A percentile compares a stretch with the other conserved stretches of the same genome.
Conservation (phyloP, 2,329 filamentous ascomycete genomes). For the Fusarium anguioides region DNA sequence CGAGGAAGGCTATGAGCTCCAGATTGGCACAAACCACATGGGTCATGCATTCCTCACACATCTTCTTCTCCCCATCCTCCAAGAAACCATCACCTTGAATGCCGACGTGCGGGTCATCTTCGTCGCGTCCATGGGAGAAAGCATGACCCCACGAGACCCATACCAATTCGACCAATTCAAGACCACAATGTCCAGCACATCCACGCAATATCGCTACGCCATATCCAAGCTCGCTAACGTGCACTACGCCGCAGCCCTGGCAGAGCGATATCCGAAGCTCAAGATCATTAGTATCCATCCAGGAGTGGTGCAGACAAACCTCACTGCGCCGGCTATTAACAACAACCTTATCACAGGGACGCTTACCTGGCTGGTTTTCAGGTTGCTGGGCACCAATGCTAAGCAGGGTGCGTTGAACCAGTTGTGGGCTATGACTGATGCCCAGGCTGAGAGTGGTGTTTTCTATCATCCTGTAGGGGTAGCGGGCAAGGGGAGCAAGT, state of each 20-base stretch:
- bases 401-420: neutral
- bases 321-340: neutral
- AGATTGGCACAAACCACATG: neutral
- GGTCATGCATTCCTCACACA: neutral
- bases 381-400: neutral
- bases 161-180: slow-evolving; percentile 9
- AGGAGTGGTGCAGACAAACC: neutral
- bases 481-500: neutral
- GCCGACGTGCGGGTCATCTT: neutral
- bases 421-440: neutral
- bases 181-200: neutral
- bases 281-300: slow-evolving; percentile 3
- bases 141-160: neutral
- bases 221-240: slow-evolving; percentile 5
- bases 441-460: neutral
- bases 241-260: neutral
- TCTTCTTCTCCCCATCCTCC: neutral
- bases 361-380: neutral
- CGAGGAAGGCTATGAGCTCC: slow-evolving; percentile 6
- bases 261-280: neutral
- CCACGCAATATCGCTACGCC: neutral
- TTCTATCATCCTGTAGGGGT: slow-evolving; percentile 6
- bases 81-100: neutral
- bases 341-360: neutral
- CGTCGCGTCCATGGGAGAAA: neutral